Evolutionary conservation across 1,284 basidiomycete species (phyloP).

Genomic region (Volvariella volvacea): DNA sequence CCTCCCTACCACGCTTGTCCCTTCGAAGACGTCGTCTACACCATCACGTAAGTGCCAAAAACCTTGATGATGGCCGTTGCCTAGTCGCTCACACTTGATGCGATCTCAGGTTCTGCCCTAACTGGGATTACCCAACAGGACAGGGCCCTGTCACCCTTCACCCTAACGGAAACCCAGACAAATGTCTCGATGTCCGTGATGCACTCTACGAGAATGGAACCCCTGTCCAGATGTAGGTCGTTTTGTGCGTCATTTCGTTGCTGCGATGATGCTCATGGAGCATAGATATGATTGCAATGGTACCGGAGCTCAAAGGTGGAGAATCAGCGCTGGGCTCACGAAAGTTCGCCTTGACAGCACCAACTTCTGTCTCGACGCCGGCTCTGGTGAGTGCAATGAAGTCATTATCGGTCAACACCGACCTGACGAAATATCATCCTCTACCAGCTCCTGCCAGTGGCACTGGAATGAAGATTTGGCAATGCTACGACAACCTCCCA

Average conservation of each 20-base stretch:
- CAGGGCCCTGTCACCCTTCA: slow-evolving; percentile 15
- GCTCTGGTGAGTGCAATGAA: slow-evolving; percentile 6
- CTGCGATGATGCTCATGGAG: not conserved
- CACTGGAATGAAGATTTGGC: not conserved
- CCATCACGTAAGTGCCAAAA: slow-evolving; percentile 14
- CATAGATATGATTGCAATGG: slow-evolving; percentile 19
- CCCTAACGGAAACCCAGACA: slow-evolving; percentile 12
- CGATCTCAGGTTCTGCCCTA: not conserved
- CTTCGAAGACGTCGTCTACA: slow-evolving; percentile 10
- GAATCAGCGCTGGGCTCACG: slow-evolving; percentile 14
- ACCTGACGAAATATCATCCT: not conserved
- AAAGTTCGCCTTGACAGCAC: slow-evolving; percentile 16
- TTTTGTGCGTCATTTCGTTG: not conserved
- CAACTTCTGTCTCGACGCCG: slow-evolving; percentile 17
- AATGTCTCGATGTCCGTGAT: slow-evolving; percentile 18
- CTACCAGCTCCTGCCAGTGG: not conserved
- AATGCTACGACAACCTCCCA: slow-evolving; percentile 1
- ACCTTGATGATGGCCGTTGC: not conserved
- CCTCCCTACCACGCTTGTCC: slow-evolving; percentile 15
- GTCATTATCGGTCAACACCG: not conserved
- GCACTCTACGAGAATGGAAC: slow-evolving; percentile 16
- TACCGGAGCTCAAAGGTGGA: slow-evolving; percentile 16
- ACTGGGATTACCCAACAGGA: slow-evolving; percentile 15
- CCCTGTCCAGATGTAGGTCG: slow-evolving; percentile 18
- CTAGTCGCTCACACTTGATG: not conserved